Conservation (phyloP, 2,329 filamentous ascomycete genomes). For the Trichoderma polysporum region DNA sequence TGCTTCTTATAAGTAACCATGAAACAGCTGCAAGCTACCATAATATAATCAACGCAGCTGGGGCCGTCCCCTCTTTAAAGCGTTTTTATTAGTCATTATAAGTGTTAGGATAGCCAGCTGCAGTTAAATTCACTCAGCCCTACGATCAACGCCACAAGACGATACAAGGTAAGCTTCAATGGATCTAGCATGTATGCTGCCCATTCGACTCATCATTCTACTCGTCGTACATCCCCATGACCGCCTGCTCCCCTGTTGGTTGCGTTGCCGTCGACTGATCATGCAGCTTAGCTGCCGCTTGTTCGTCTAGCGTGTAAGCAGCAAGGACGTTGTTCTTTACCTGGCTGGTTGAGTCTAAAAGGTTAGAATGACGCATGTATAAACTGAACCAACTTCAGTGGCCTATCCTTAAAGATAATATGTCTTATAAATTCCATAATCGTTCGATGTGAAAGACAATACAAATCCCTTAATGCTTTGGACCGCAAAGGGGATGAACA, state of each 20-base stretch:
- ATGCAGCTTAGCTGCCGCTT: neutral
- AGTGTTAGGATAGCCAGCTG: neutral
- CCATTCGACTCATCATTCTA: neutral
- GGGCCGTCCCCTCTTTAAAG: neutral
- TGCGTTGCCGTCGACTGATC: neutral
- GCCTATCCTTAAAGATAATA: neutral
- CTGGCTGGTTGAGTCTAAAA: neutral
- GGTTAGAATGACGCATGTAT: neutral
- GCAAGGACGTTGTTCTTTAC: neutral
- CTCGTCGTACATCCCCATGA: neutral
- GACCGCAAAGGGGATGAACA: neutral
- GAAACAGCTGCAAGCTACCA: neutral
- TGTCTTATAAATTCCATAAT: neutral
- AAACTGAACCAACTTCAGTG: neutral
- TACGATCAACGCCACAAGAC: neutral
- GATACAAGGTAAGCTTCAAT: neutral
- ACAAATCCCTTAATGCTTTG: neutral
- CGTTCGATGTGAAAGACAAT: neutral
- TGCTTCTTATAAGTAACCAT: neutral
- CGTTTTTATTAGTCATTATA: neutral
- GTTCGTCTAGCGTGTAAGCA: neutral
- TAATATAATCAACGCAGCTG: neutral
- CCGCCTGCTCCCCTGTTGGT: neutral
- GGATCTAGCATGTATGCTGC: neutral
- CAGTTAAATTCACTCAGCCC: neutral